Evolutionary conservation across 306 rosid genomes (phyloP), one percentile per base, ranked within the genome.

Genomic region (Vigna reflexopilosa): DNA sequence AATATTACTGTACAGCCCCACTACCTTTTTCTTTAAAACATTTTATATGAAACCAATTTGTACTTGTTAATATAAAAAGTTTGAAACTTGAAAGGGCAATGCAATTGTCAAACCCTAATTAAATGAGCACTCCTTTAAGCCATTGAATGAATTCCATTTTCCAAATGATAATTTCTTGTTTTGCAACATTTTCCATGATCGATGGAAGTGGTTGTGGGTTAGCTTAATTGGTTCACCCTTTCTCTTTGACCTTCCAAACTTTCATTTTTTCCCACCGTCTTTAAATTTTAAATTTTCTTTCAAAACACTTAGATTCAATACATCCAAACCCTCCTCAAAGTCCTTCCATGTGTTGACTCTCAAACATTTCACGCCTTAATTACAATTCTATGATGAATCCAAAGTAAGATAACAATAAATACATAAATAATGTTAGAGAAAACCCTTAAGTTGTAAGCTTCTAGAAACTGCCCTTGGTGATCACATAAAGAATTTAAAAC

Each of bases 141-240:
- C 19, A n/a, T 51, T 70, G 59, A 14, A 70, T 67, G 19, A 19
- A 78, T 64, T 72, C 76, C 82, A 76, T 70, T 84, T 80, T 75
- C 81, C 34, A 61, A 76, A 65, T 34, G 63, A 63, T 54, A 24
- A 73, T 51, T 57, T 48, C 34, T 68, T 26, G 24, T 80, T 78
- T 84, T 49, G 79, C 74, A 67, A 38, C 64, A 67, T 78, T 82
- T 76, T 68, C 79, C 75, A 69, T n/a, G 44, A 61, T 20, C 36
- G 75, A 55, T 50, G 48, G 49, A 65, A 72, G 87, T 85, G 67
- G 89, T 87, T 85, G 87, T n/a, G 79, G 79, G 86, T 87, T 86
- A 90, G 92, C 77, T 85, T 75, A 72, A 86, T 88, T 81, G 73
- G 89, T 80, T 85, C 95, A 86, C 82, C 92, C 87, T 75, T 85